A percentile compares a stretch with the other conserved stretches of the same genome.
Conservation (phyloP, 345 rosid species). For the Geranium brycei region DNA sequence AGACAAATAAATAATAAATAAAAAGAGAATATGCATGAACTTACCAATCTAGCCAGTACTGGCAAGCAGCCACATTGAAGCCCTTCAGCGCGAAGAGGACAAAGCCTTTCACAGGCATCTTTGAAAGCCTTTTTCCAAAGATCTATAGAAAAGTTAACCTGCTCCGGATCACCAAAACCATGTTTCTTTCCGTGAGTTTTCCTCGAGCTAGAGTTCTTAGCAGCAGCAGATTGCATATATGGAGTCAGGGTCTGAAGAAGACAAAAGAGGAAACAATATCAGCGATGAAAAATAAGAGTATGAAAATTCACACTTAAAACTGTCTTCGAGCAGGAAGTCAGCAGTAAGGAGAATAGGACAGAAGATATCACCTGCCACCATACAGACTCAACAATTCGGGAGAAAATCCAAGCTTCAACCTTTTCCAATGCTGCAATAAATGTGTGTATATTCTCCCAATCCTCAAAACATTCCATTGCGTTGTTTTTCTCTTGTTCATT, state of each 20-base stretch:
- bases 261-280: conserved; percentile 5
- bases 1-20: background rate
- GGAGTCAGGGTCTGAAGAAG: conserved; percentile 66
- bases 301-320: background rate
- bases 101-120: conserved; percentile 86
- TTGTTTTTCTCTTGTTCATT: conserved; percentile 8
- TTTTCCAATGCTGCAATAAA: conserved; percentile 55
- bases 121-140: conserved; percentile 84
- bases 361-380: conserved; percentile 80
- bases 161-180: conserved; percentile 50
- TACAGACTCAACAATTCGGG: conserved; percentile 64
- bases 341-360: background rate
- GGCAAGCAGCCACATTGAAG: conserved; percentile 87
- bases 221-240: conserved; percentile 64
- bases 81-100: conserved; percentile 71
- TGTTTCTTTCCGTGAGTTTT: conserved; percentile 37
- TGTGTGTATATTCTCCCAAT: conserved; percentile 56
- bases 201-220: conserved; percentile 47
- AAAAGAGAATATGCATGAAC: conserved; percentile 2
- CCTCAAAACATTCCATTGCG: conserved; percentile 20
- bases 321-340: background rate
- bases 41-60: conserved; percentile 68
- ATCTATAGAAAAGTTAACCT: conserved; percentile 57
- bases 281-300: conserved; percentile 2
- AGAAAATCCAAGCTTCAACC: conserved; percentile 85